Evolutionary conservation across 2,329 filamentous ascomycete species (phyloP), one percentile per base, ranked within the genome.

Genomic region (Elsinoe perseae): DNA sequence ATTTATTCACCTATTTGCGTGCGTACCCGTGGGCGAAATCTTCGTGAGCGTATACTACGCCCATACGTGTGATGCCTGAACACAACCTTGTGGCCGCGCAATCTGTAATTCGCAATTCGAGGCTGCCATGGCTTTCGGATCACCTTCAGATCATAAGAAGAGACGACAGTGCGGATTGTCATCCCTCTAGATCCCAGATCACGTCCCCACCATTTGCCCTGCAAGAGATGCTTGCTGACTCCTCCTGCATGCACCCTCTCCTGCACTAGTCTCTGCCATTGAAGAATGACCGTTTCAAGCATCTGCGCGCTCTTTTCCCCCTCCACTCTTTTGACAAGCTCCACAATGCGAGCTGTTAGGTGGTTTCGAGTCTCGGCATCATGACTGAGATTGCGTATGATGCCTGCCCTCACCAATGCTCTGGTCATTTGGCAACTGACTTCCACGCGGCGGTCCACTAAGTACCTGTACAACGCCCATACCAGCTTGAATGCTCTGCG

Each of bases 321-420:
- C 16, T 52, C 48, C 4, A 20, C 30, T 16, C 38, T 14, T 6
- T 38, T 52, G 5, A 52, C 48, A 10, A 52, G 14, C 18, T 52
- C 16, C 12, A 52, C 16, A 14, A 52, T 38, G 16, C 48, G n/a
- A 32, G 18, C 48, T 9, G 48, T 32, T 14, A 28, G 14, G 14
- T 38, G n/a, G 18, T 52, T n/a, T n/a, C 28, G 48, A n/a, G 38
- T 23, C 18, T 8, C n/a, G 12, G 28, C 48, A 36, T 38, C 28
- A 25, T 56, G 36, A 8, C 42, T 30, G 23, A 56, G 42, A 27
- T 30, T 46, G 14, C 53, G 44, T 9, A 38, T 46, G 7, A 46
- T 14, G 20, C 53, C 42, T 5, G 40, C 42, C 7, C 53, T 27
- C 8, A 56, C 36, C 4, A 56, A n/a, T 5, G 53, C 53, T 20